A percentile compares a stretch with the other conserved stretches of the same genome.
These are phyloP conservation scores for Rostrohypoxylon terebratum DNA, from an alignment of 495 filamentous ascomycete genomes.

Conservation along the genomic window DNA sequence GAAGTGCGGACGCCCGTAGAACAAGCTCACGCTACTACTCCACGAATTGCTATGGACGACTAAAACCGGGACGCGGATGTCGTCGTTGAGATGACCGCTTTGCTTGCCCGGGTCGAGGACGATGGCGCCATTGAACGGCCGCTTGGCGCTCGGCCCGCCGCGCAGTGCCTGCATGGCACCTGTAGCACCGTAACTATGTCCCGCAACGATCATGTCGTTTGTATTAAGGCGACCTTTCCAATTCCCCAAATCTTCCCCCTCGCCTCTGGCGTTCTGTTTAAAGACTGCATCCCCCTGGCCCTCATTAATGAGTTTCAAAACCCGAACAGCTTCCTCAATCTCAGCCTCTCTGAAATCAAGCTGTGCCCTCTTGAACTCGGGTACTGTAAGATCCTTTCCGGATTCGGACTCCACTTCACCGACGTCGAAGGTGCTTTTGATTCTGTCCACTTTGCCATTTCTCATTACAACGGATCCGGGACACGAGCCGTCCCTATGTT, in stretches of 20 bases:
- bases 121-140: slow-evolving; percentile 59
- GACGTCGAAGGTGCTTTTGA: slow-evolving; percentile 47
- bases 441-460: slow-evolving; percentile 42
- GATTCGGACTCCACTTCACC: slow-evolving; percentile 45
- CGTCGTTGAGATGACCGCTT: slow-evolving; percentile 63
- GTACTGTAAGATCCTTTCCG: slow-evolving; percentile 39
- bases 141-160: slow-evolving; percentile 49
- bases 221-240: slow-evolving; percentile 56
- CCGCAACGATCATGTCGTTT: slow-evolving; percentile 58
- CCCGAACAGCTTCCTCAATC: slow-evolving; percentile 60
- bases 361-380: slow-evolving; percentile 60
- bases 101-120: slow-evolving; percentile 65
- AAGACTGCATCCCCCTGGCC: slow-evolving; percentile 54
- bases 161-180: slow-evolving; percentile 62
- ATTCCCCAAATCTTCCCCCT: slow-evolving; percentile 46
- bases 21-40: slow-evolving; percentile 58
- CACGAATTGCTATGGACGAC: slow-evolving; percentile 65
- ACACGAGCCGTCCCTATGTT: slow-evolving; percentile 66
- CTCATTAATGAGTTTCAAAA: slow-evolving; percentile 58
- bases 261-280: slow-evolving; percentile 49
- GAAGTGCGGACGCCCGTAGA: slow-evolving; percentile 65
- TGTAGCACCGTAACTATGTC: slow-evolving; percentile 67
- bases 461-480: slow-evolving; percentile 59
- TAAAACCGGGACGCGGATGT: slow-evolving; percentile 61
- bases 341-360: slow-evolving; percentile 66